These are phyloP conservation scores for Carex myosuroides DNA, from an alignment of 176 grass and related monocot genomes.

Conservation along the genomic window DNA sequence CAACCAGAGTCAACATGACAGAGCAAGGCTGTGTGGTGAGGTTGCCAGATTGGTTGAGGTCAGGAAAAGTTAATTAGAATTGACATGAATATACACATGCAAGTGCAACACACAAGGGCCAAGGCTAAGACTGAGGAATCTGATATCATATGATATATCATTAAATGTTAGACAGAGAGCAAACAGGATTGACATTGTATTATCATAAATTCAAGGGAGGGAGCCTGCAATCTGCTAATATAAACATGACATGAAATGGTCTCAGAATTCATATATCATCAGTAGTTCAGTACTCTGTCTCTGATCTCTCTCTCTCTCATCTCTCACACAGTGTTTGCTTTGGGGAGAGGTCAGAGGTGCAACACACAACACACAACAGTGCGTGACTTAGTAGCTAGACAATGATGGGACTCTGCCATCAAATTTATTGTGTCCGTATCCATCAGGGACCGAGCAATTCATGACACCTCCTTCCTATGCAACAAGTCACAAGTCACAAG, in stretches of 20 bases:
- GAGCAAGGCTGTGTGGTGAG: neutral
- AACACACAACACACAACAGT: neutral
- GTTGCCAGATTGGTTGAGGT: neutral
- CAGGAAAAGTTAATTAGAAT: neutral
- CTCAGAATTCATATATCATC: neutral
- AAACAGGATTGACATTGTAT: slow-evolving; percentile 17
- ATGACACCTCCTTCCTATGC: neutral
- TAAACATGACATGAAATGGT: slow-evolving; percentile 11
- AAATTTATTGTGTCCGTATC: slow-evolving; percentile 8
- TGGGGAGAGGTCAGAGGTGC: neutral
- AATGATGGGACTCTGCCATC: slow-evolving; percentile 19
- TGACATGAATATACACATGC: neutral
- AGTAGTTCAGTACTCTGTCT: neutral
- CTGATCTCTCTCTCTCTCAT: neutral
- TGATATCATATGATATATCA: neutral
- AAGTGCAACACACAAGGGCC: neutral
- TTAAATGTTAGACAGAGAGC: slow-evolving; percentile 4
- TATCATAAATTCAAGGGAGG: neutral
- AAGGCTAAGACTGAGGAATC: neutral
- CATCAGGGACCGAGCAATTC: neutral
- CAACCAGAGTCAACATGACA: too few relatives aligned
- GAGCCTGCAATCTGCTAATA: slow-evolving; percentile 14
- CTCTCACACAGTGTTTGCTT: neutral
- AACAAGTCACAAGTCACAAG: neutral
- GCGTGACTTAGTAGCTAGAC: slow-evolving; percentile 12